These are phyloP conservation scores for Pyrus betulifolia DNA, from an alignment of 306 rosid species.

Conservation along the genomic window DNA sequence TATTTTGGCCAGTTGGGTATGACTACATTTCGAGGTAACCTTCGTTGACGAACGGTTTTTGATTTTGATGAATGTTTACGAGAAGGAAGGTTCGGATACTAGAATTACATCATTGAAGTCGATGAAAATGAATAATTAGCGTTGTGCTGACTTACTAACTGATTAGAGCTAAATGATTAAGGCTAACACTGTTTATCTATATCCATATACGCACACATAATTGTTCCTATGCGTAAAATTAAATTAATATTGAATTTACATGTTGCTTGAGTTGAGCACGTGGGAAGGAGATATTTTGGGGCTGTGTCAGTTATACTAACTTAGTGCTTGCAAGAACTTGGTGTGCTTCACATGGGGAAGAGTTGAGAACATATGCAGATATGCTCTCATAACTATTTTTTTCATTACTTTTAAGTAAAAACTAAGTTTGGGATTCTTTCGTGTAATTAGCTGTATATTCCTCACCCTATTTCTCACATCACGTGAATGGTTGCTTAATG, in stretches of 20 bases:
- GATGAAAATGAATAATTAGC: no score
- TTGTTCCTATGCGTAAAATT: background rate
- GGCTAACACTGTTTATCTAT: background rate
- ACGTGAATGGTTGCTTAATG: no score
- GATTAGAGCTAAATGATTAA: no score
- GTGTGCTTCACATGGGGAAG: constrained; percentile 38
- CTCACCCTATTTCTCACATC: background rate
- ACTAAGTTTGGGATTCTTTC: background rate
- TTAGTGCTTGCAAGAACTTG: constrained; percentile 8
- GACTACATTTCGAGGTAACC: constrained; percentile 1
- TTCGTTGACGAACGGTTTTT: background rate
- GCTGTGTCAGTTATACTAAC: background rate
- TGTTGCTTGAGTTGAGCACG: constrained; percentile 31
- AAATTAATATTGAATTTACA: background rate
- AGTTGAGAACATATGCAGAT: constrained; percentile 2
- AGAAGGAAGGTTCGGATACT: no score
- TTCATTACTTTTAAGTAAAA: background rate
- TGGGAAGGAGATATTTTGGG: constrained; percentile 30
- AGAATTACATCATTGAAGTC: no score
- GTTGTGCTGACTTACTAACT: no score
- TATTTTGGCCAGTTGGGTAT: background rate
- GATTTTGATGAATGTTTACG: no score
- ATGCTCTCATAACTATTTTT: constrained; percentile 2
- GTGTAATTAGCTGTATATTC: background rate
- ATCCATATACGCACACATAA: background rate